Evolutionary conservation across 148 eudicot genomes (phyloP), one percentile per base, ranked within the genome.

Genomic region (Vaccinium darrowii): DNA sequence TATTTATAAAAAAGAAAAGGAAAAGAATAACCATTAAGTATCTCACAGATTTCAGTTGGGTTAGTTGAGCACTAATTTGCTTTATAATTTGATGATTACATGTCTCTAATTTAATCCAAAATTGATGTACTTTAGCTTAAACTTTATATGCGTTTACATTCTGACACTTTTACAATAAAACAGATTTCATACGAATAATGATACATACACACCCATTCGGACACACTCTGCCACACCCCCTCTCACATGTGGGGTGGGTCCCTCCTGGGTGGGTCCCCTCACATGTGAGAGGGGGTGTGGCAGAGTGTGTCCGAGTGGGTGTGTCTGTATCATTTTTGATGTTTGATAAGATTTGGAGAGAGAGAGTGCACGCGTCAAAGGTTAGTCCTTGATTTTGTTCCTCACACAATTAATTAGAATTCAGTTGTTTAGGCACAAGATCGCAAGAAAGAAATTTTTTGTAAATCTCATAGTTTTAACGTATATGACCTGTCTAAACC

Each of bases 291-390:
- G n/a, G n/a, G n/a, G n/a, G n/a, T n/a, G n/a, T n/a, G n/a, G n/a
- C n/a, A n/a, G n/a, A n/a, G n/a, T n/a, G n/a, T n/a, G n/a, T n/a
- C n/a, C n/a, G n/a, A n/a, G n/a, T n/a, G n/a, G n/a, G n/a, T n/a
- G n/a, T n/a, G n/a, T n/a, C n/a, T n/a, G n/a, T n/a, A n/a, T n/a
- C n/a, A n/a, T n/a, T n/a, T n/a, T n/a, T n/a, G n/a, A 69, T 27
- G 74, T 69, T 30, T 69, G 39, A 65, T 65, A 65, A 69, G 74
- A 30, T 69, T 69, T 69, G 74, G 74, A 69, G 74, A 6, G 74
- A 36, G 51, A 75, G 4, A 6, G 36, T 36, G 16, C 13, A 39
- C 8, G 13, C 43, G 78, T 33, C 50, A 73, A 2, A 30, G 43
- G 47, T 21, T 16, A 36, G 33, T 65, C 11, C 4, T 15, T 73